Percentiles rank a stretch among this genome's conserved stretches.
phyloP scores from a whole-genome alignment of 2,329 filamentous ascomycete species.

The Neonectria neomacrospora region DNA sequence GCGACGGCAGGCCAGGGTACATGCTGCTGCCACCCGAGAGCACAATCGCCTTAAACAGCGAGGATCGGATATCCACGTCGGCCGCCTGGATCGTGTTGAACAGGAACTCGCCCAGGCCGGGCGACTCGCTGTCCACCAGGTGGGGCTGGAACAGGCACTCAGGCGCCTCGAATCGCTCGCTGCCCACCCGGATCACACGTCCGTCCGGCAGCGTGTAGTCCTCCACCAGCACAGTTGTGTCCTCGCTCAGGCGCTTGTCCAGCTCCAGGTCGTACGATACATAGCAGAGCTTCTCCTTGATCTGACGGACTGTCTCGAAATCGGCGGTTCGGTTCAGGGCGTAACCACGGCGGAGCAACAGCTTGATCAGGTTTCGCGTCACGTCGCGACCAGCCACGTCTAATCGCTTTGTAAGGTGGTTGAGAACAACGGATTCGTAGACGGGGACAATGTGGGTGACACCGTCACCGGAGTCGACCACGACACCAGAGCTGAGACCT shows the following conservation, averaged over 20 bases:
- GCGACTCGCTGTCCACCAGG: slow-evolving; percentile 96
- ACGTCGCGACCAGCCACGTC: slow-evolving; percentile 97
- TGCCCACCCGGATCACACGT: slow-evolving; percentile 93
- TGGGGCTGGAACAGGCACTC: slow-evolving; percentile 99
- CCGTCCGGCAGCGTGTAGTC: slow-evolving; percentile 98
- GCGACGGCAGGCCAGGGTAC: slow-evolving; percentile 95
- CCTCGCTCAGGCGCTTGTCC: slow-evolving; percentile 94
- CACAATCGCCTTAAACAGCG: slow-evolving; percentile 96
- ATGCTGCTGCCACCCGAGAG: slow-evolving; percentile 97
- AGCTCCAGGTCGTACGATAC: slow-evolving; percentile 98
- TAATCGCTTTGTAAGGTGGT: slow-evolving; percentile 92
- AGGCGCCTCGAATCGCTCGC: slow-evolving; percentile 96
- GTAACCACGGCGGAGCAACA: slow-evolving; percentile 93
- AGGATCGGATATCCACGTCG: slow-evolving; percentile 93
- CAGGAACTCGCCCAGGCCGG: slow-evolving; percentile 94
- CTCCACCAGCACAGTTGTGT: slow-evolving; percentile 96
- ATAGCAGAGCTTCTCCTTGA: slow-evolving; percentile 99
- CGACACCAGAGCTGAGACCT: slow-evolving; percentile 93
- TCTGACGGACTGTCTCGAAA: slow-evolving; percentile 98
- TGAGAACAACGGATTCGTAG: slow-evolving; percentile 97
- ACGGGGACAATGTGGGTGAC: slow-evolving; percentile 99
- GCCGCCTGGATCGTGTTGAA: slow-evolving; percentile 99
- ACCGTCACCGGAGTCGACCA: slow-evolving; percentile 97
- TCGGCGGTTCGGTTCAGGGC: slow-evolving; percentile 97
- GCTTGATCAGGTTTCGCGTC: slow-evolving; percentile 96